Percentiles rank a stretch among this genome's conserved stretches.
These are phyloP conservation scores for Sugiyamaella smithiae DNA, from an alignment of 805 yeast species.

Conservation along the genomic window DNA sequence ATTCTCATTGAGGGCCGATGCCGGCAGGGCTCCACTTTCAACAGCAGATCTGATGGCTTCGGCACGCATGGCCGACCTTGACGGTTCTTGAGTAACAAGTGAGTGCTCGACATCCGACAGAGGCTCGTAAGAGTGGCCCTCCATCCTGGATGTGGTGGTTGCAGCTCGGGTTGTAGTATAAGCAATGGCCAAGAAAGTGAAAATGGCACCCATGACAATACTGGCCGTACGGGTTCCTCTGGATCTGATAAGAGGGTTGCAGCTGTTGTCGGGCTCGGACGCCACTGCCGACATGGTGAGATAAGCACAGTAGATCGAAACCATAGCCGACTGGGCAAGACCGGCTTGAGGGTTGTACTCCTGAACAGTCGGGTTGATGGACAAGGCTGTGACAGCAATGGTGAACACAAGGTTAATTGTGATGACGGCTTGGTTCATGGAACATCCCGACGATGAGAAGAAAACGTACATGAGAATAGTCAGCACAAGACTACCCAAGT, in stretches of 20 bases:
- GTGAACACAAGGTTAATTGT: conserved; percentile 69
- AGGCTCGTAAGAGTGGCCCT: conserved; percentile 43
- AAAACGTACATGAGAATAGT: conserved; percentile 76
- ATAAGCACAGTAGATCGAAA: conserved; percentile 88
- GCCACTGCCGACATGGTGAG: conserved; percentile 89
- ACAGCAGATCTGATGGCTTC: conserved; percentile 92
- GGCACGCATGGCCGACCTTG: conserved; percentile 70
- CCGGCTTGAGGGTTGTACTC: conserved; percentile 95
- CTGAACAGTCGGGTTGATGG: conserved; percentile 80
- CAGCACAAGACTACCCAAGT: conserved; percentile 65
- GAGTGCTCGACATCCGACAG: conserved; percentile 39
- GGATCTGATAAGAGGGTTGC: conserved; percentile 90
- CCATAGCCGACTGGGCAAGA: conserved; percentile 94
- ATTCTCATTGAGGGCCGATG: conserved; percentile 76
- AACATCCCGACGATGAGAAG: conserved; percentile 78
- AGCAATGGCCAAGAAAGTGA: conserved; percentile 93
- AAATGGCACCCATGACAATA: conserved; percentile 83
- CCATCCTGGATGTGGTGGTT: conserved; percentile 60
- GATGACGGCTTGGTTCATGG: conserved; percentile 86
- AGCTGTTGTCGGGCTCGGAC: conserved; percentile 92
- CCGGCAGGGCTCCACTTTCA: conserved; percentile 93
- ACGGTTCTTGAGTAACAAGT: conserved; percentile 48
- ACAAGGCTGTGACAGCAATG: conserved; percentile 60
- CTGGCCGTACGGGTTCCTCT: conserved; percentile 87
- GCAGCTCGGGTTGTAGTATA: conserved; percentile 98